Evolutionary conservation across 768 basidiomycete species (phyloP).

Genomic region (Tylopilus balloui): DNA sequence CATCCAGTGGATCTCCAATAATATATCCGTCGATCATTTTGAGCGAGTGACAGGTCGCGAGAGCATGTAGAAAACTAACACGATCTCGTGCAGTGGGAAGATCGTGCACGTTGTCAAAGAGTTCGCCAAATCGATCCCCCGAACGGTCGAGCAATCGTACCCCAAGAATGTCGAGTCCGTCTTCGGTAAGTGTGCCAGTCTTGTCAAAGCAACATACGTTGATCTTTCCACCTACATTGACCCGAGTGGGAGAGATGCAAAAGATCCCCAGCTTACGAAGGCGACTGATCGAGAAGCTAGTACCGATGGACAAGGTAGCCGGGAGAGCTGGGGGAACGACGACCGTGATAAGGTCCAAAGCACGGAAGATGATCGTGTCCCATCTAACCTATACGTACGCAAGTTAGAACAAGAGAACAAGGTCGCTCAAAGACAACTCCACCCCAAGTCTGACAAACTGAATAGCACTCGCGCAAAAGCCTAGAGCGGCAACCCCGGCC

Average conservation of each 20-base stretch:
- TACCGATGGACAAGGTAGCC: constrained; percentile 95
- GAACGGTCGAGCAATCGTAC: constrained; percentile 80
- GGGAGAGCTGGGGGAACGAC: constrained; percentile 97
- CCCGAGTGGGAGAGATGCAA: constrained; percentile 93
- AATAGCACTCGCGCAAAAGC: constrained; percentile 87
- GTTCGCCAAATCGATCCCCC: constrained; percentile 80
- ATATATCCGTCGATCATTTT: constrained; percentile 83
- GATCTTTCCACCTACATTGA: constrained; percentile 93
- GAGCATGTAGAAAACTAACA: constrained; percentile 83
- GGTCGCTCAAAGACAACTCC: constrained; percentile 6
- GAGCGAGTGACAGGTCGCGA: constrained; percentile 94
- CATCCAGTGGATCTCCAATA: constrained; percentile 95
- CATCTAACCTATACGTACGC: constrained; percentile 59
- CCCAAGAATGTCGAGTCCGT: constrained; percentile 95
- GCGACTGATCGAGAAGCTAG: constrained; percentile 87
- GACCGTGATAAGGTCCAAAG: constrained; percentile 92
- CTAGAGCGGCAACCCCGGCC: constrained; percentile 83
- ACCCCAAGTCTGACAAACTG: constrained; percentile 91
- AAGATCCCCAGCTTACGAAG: constrained; percentile 85
- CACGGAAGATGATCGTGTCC: constrained; percentile 88
- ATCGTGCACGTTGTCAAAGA: constrained; percentile 82
- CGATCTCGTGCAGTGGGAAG: constrained; percentile 68
- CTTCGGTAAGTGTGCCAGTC: constrained; percentile 97
- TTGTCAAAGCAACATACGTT: constrained; percentile 99
- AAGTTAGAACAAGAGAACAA: constrained; percentile 3